A percentile compares a stretch with the other conserved stretches of the same genome.
These are phyloP conservation scores for Aegle marmelos DNA, from an alignment of 345 rosid genomes.

Conservation along the genomic window DNA sequence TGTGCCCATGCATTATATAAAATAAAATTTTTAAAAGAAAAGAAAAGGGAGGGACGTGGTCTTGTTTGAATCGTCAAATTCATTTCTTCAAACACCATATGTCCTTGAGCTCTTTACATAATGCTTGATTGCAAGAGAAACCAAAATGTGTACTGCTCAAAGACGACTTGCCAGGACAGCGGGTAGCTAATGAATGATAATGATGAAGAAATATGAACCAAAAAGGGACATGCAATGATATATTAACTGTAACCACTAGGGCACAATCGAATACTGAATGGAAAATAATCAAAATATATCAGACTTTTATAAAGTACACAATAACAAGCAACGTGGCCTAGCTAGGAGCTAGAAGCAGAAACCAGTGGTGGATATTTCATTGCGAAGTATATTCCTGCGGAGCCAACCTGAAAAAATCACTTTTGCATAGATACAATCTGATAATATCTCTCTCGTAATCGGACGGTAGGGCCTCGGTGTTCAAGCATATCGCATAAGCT, in stretches of 20 bases:
- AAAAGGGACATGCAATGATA: neutral
- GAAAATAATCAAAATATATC: neutral
- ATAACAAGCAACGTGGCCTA: neutral
- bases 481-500: conserved; percentile 2
- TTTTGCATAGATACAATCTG: neutral
- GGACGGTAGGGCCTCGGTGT: conserved; percentile 25
- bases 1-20: no score
- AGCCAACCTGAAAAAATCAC: neutral
- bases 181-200: neutral
- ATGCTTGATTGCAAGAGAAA: neutral
- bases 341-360: neutral
- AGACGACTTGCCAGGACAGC: neutral
- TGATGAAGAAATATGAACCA: neutral
- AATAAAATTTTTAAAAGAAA: no score
- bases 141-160: neutral
- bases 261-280: neutral
- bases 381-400: neutral
- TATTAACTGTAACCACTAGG: neutral
- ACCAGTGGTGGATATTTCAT: neutral
- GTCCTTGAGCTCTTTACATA: neutral
- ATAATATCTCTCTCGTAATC: no score
- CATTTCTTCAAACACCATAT: neutral
- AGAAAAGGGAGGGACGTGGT: no score
- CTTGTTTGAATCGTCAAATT: neutral
- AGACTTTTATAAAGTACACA: neutral